A percentile compares a stretch with the other conserved stretches of the same genome.
Conservation (phyloP, 179 eudicot genomes). For the Spinacia oleracea region DNA sequence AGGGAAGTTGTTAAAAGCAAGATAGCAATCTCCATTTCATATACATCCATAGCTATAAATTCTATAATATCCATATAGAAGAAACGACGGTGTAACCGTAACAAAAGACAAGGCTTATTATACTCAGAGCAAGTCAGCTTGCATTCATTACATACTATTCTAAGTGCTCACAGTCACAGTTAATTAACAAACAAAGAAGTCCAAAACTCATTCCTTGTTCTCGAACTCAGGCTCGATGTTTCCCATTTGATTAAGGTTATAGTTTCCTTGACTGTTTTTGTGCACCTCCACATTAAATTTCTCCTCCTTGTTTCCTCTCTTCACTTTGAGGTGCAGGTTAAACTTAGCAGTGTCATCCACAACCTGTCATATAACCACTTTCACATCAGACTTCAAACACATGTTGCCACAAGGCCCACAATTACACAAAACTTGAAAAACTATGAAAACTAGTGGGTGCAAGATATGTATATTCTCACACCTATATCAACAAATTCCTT, state of each 20-base stretch:
- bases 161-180: not conserved
- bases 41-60: no score
- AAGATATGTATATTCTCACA: no score
- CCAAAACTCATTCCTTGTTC: not conserved
- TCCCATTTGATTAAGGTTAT: slow-evolving; percentile 67
- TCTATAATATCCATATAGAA: no score
- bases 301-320: slow-evolving; percentile 78
- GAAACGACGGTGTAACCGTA: not conserved
- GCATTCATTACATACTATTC: not conserved
- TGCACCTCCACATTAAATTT: slow-evolving; percentile 80
- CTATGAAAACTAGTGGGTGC: no score
- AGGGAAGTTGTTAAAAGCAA: no score
- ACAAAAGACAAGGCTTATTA: not conserved
- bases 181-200: not conserved
- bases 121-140: slow-evolving; percentile 8
- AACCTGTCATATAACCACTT: slow-evolving; percentile 38
- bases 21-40: no score
- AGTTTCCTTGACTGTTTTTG: slow-evolving; percentile 65
- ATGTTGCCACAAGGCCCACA: not conserved
- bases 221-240: slow-evolving; percentile 30
- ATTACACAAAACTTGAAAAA: not conserved
- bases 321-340: slow-evolving; percentile 68
- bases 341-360: slow-evolving; percentile 59
- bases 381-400: not conserved
- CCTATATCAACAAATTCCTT: not conserved